Evolutionary conservation across 2,329 filamentous ascomycete species (phyloP).

Genomic region (Apiospora phragmitis): DNA sequence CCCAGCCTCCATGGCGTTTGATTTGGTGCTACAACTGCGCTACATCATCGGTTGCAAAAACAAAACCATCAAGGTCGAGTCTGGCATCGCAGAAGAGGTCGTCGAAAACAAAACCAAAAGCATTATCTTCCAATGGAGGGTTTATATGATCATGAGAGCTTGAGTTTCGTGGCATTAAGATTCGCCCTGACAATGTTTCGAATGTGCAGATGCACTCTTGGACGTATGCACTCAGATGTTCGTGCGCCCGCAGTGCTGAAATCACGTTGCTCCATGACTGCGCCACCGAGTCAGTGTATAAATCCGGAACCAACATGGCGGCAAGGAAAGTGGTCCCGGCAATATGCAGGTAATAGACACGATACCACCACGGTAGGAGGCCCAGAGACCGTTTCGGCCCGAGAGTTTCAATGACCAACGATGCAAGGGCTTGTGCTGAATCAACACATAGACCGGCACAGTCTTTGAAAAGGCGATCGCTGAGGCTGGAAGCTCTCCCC

Average conservation of each 20-base stretch:
- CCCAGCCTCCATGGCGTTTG: too few species aligned
- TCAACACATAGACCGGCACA: constrained; percentile 11
- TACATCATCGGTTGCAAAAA: neutral
- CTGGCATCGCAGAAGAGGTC: neutral
- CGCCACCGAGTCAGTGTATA: constrained; percentile 27
- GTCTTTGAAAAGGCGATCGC: constrained; percentile 13
- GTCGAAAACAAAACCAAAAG: neutral
- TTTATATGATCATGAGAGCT: neutral
- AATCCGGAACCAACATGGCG: constrained; percentile 24
- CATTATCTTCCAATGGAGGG: neutral
- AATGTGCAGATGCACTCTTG: constrained; percentile 18
- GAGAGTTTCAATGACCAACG: neutral
- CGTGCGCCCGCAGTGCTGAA: constrained; percentile 21
- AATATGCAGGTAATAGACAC: constrained; percentile 21
- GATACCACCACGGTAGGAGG: constrained; percentile 20
- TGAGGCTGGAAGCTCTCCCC: neutral
- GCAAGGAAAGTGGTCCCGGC: constrained; percentile 19
- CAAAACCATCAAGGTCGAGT: neutral
- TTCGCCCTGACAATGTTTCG: neutral
- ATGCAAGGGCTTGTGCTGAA: neutral
- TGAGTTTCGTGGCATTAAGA: neutral
- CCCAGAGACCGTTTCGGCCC: neutral
- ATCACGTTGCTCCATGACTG: constrained; percentile 26
- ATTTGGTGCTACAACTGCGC: neutral
- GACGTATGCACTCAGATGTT: constrained; percentile 18